A percentile compares a stretch with the other conserved stretches of the same genome.
These are phyloP conservation scores for Auricularia heimuer DNA, from an alignment of 768 basidiomycete genomes.

Conservation along the genomic window DNA sequence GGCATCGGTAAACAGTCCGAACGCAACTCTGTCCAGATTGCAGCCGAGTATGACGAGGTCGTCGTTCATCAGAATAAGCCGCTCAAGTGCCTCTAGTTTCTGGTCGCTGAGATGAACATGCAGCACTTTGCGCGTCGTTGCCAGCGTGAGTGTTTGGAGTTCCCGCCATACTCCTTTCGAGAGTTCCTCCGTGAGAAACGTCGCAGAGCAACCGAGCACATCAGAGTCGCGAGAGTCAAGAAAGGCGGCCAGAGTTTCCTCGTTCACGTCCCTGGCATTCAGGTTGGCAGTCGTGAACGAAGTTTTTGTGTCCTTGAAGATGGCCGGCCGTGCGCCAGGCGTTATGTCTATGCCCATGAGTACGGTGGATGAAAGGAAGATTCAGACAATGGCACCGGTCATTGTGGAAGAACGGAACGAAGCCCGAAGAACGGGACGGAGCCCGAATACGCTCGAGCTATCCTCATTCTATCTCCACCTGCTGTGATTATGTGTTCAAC, in stretches of 20 bases:
- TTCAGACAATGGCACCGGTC: not conserved
- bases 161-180: not conserved
- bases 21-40: not conserved
- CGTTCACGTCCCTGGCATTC: not conserved
- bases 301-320: not conserved
- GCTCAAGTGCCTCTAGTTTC: not conserved
- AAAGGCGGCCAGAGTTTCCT: not conserved
- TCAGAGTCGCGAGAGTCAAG: not conserved
- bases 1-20: not conserved
- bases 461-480: too few species aligned
- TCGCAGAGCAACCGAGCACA: not conserved
- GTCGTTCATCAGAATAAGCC: not conserved
- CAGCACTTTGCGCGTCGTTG: not conserved
- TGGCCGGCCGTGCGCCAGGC: not conserved
- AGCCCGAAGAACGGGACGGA: too few species aligned
- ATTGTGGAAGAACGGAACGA: too few species aligned
- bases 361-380: not conserved
- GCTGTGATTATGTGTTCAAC: too few species aligned
- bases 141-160: not conserved
- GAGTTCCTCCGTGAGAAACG: not conserved
- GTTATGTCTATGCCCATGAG: not conserved
- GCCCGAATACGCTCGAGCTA: too few species aligned
- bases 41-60: not conserved
- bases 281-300: not conserved
- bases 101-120: not conserved